These are phyloP conservation scores for Blastobotrys arbuscula DNA, from an alignment of 1,139 yeast genomes.

Conservation along the genomic window DNA sequence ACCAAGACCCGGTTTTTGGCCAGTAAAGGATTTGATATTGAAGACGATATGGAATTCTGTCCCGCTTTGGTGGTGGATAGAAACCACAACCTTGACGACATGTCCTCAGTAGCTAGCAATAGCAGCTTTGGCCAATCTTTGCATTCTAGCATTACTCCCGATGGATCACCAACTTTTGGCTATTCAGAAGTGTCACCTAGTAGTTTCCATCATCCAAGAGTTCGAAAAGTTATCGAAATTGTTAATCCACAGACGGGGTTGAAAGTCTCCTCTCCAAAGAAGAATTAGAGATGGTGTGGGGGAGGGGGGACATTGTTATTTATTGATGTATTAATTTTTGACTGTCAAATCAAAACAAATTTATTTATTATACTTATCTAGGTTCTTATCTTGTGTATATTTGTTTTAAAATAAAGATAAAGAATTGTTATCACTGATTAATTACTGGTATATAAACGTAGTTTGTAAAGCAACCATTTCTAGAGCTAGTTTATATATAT, in stretches of 20 bases:
- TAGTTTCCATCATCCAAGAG: conserved; percentile 23
- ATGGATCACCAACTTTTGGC: conserved; percentile 15
- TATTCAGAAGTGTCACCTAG: conserved; percentile 14
- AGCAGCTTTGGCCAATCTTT: not conserved
- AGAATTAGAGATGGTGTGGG: not conserved
- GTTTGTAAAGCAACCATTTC: not conserved
- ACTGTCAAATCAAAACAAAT: too few species aligned
- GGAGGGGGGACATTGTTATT: too few species aligned
- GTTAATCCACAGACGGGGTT: conserved; percentile 74
- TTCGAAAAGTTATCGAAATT: conserved; percentile 54
- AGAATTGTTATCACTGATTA: too few species aligned
- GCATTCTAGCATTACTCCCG: conserved; percentile 14
- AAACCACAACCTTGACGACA: not conserved
- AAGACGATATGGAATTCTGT: conserved; percentile 68
- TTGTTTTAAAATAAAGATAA: too few species aligned
- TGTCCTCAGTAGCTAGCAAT: conserved; percentile 4
- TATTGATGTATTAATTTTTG: too few species aligned
- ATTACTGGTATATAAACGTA: not conserved
- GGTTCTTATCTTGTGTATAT: too few species aligned
- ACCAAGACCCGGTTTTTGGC: conserved; percentile 45
- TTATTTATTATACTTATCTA: too few species aligned
- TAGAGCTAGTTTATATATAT: not conserved
- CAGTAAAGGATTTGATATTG: conserved; percentile 62
- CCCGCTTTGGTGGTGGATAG: conserved; percentile 21
- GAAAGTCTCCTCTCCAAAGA: conserved; percentile 38